Percentiles rank a stretch among this genome's conserved stretches.
phyloP scores from a whole-genome alignment of 2,329 filamentous ascomycete genomes.

The Aurifilum marmelostoma region DNA sequence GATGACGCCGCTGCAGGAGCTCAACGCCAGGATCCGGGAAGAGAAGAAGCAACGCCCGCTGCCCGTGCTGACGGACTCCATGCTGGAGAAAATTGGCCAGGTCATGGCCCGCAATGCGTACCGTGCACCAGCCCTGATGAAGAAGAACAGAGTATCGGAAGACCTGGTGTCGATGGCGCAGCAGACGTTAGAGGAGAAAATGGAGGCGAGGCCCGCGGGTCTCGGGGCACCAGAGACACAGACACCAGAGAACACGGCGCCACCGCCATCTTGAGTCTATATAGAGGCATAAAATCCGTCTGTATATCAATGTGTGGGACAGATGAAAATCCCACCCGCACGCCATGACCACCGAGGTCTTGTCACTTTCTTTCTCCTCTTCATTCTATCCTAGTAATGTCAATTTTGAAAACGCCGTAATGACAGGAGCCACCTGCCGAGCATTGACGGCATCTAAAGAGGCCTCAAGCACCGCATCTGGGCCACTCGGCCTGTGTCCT shows the following conservation, averaged over 20 bases:
- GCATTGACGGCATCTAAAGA: conserved; percentile 51
- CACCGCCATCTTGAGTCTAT: conserved; percentile 20
- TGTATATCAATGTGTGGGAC: conserved; percentile 19
- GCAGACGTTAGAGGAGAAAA: not conserved
- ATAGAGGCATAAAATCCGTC: not conserved
- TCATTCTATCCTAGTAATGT: conserved; percentile 51
- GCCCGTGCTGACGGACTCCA: conserved; percentile 59
- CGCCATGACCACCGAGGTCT: not conserved
- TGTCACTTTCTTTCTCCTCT: not conserved
- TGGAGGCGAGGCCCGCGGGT: conserved; percentile 8
- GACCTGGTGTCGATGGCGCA: not conserved
- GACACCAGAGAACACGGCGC: not conserved
- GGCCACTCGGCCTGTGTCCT: conserved; percentile 47
- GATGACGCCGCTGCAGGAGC: conserved; percentile 62
- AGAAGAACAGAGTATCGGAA: conserved; percentile 22
- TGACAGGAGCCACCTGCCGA: conserved; percentile 51
- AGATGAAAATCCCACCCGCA: not conserved
- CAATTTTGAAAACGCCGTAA: conserved; percentile 54
- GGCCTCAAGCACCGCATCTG: conserved; percentile 56
- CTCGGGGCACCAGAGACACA: not conserved
- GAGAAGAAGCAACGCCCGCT: conserved; percentile 56
- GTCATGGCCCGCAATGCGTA: conserved; percentile 61
- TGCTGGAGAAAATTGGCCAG: conserved; percentile 65
- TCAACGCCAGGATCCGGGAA: conserved; percentile 58
- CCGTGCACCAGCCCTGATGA: conserved; percentile 42